Evolutionary conservation across 2,329 filamentous ascomycete genomes (phyloP).

Genomic region (Dactylonectria estremocensis): DNA sequence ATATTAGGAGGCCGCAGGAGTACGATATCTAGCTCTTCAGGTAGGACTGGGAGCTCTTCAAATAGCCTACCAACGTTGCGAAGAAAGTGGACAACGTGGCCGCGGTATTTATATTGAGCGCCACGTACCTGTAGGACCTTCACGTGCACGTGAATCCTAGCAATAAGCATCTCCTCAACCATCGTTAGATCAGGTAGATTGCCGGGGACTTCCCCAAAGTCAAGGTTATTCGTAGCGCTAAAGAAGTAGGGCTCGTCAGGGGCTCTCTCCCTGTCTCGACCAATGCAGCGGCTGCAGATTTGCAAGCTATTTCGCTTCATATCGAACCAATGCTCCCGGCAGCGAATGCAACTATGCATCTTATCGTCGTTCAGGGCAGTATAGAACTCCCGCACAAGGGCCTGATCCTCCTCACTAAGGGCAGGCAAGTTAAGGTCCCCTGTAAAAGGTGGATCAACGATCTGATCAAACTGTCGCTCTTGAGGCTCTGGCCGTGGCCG

Average conservation of each 20-base stretch:
- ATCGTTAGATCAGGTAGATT: background rate
- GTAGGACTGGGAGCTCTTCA: no score
- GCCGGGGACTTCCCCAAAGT: background rate
- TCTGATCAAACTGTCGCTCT: no score
- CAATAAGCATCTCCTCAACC: no score
- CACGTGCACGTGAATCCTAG: background rate
- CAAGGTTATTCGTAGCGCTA: background rate
- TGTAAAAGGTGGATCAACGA: no score
- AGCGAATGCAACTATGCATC: slow-evolving; percentile 15
- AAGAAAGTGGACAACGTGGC: background rate
- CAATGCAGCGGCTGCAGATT: background rate
- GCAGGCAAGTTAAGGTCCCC: no score
- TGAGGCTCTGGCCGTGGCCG: no score
- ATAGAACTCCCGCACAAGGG: slow-evolving; percentile 12
- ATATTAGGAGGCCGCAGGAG: slow-evolving; percentile 5
- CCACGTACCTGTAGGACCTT: background rate
- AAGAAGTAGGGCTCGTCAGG: background rate
- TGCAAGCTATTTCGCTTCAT: no score
- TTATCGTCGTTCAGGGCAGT: slow-evolving; percentile 13
- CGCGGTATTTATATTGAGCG: background rate
- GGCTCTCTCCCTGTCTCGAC: background rate
- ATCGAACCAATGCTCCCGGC: slow-evolving; percentile 5
- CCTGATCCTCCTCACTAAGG: slow-evolving; percentile 16
- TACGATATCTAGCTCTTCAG: no score
- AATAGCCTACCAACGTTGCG: no score